Base-by-base conservation (phyloP, 371 early-diverging fungal species). In the Mucor sp. region DNA sequence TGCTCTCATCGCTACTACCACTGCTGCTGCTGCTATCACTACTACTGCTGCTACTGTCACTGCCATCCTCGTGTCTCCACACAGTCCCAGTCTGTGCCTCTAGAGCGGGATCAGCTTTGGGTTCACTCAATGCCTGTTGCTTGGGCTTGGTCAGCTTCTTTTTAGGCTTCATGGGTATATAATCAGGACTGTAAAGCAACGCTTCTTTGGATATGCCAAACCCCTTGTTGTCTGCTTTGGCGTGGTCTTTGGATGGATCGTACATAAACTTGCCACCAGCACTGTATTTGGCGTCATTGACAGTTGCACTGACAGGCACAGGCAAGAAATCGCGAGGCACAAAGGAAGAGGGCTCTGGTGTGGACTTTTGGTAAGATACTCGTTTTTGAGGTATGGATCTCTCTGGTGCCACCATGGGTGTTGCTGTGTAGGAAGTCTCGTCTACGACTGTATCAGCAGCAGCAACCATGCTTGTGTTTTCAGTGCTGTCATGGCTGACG, bases 261-360 rank as follows among this genome's bases (percentile, higher is more conserved):
- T 77, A 79, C 60, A 70, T 73, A 44, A 79, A 82, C 55, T 82
- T 82, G 30, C 82, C 82, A 17, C 82, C 82, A 5, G 73, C 64
- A 1, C 48, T 63, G 44, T 82, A 82, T 47, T 82, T 82, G 1
- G 78, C 72, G 63, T 79, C 76, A 50, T 77, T 69, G 0, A 77
- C 78, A 19, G 61, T 59, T 9, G 68, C 66, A 14, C 63, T 35
- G 9, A 82, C 67, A 4, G 68, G 25, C 6, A 82, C 65, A 17
- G 82, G 82, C 2, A 78, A 70, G 62, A 77, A 79, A 17, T 70
- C 71, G 0, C 70, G 75, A 11, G 79, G 82, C 0, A 72, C 58
- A 61, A 70, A 58, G 9, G 19, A 30, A 25, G 27, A 27, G 6
- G 39, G 28, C 11, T 57, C 67, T 3, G 56, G 25, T 3, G 33